Evolutionary conservation across 148 eudicot genomes (phyloP).

Genomic region (Rhododendron vialii): DNA sequence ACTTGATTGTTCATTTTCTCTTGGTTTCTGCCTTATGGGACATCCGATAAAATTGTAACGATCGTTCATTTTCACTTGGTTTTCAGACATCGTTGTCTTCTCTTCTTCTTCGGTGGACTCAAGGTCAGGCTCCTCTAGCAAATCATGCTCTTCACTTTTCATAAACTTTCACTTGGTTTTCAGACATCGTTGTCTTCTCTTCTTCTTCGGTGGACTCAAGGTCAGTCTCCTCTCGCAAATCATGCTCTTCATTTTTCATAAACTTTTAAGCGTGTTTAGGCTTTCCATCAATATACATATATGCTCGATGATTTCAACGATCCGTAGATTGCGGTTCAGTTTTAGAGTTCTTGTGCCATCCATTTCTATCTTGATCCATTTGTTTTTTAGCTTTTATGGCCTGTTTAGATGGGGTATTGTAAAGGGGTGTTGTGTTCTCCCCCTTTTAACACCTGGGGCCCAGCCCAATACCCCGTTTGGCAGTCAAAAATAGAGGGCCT

Average conservation of each 20-base stretch:
- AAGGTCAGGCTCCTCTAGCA: not conserved
- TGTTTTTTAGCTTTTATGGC: not conserved
- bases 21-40: too few relatives aligned
- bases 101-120: not conserved
- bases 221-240: not conserved
- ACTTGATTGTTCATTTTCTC: not conserved
- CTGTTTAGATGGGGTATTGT: too few relatives aligned
- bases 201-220: not conserved
- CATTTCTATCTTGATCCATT: not conserved
- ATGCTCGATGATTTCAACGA: not conserved
- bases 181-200: not conserved
- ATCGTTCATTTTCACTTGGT: not conserved
- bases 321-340: not conserved
- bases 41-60: too few relatives aligned
- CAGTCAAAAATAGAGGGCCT: too few relatives aligned
- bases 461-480: too few relatives aligned
- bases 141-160: not conserved
- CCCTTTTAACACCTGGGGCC: too few relatives aligned
- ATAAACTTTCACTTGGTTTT: not conserved
- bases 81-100: conserved; percentile 2
- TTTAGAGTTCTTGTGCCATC: not conserved
- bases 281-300: not conserved
- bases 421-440: too few relatives aligned
- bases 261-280: not conserved
- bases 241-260: not conserved